Evolutionary conservation across 139 green algal genomes (phyloP).

Genomic region (Chlamydomonas sp.): DNA sequence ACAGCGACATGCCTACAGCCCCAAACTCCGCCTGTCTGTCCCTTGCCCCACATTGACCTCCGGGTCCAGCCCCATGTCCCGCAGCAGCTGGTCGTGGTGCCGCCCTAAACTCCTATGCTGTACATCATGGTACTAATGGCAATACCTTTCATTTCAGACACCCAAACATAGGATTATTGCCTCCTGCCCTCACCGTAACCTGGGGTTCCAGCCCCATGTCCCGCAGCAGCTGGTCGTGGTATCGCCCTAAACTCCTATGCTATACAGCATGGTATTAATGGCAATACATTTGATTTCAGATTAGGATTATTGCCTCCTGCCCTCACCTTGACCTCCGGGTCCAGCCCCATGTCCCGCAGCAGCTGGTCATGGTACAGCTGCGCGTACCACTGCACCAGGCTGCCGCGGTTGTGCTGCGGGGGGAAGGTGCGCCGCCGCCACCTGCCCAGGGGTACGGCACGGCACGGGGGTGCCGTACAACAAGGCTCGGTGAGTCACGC

Average conservation of each 20-base stretch:
- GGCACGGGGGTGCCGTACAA: background rate
- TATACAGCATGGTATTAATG: no score
- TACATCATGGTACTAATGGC: no score
- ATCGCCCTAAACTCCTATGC: background rate
- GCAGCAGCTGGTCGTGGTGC: slow-evolving; percentile 28
- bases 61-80: background rate
- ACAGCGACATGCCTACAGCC: no score
- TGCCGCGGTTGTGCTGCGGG: slow-evolving; percentile 16
- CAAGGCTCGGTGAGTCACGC: no score
- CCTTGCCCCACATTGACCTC: background rate
- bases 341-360: slow-evolving; percentile 33
- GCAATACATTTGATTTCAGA: no score
- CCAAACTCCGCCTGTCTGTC: no score
- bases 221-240: slow-evolving; percentile 22
- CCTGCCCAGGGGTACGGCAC: background rate
- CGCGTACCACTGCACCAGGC: slow-evolving; percentile 33
- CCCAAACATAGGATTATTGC: no score
- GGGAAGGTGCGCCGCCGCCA: slow-evolving; percentile 36
- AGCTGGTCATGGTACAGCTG: slow-evolving; percentile 37
- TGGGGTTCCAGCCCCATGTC: background rate
- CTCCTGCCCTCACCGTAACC: background rate
- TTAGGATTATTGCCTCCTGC: no score
- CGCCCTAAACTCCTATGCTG: background rate
- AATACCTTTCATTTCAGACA: no score
- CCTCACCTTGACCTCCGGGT: background rate